Base-by-base conservation (phyloP, 352 stramenopile species). In the Phytophthora parvispora region DNA sequence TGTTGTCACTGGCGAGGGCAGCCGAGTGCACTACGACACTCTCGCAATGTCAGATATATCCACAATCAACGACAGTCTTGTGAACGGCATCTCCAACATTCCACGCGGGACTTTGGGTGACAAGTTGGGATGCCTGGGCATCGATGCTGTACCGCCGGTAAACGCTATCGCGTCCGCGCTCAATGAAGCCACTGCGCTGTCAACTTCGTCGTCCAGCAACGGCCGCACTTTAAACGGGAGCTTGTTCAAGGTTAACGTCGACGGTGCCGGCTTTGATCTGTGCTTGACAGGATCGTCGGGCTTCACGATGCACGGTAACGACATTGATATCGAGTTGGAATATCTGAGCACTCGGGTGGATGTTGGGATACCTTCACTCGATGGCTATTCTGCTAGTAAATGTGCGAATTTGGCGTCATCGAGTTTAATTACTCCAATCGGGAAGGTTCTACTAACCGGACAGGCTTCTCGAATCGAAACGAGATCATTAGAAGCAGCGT, bases 191-290 rank as follows among this genome's bases (percentile, higher is more conserved):
- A 25, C 32, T n/a, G n/a, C n/a, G n/a, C n/a, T n/a, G n/a, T n/a
- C n/a, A 10, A 9, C 69, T 27, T 28, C 49, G 20, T 28, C 49
- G 1, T 28, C 47, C 4, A 56, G 15, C 13, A 58, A 28, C n/a
- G 53, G 53, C 6, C 42, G 49, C 18, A 1, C 18, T 24, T 47
- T 45, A 18, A 56, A 25, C 36, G 64, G 70, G 20, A 62, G 60
- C 9, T 31, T 70, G 24, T 69, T 74, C 24, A 57, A 64, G 18
- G 49, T 71, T 24, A 40, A 40, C 13, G 75, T 80, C 51, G 52
- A 56, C 12, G 64, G 49, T 20, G 49, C 75, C 60, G 40, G 72
- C 28, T 84, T 78, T 48, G 60, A 72, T 25, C 27, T 84, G 24
- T 84, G 77, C 22, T 73, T 47, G 54, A 60, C 54, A 16, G 31